A percentile compares a stretch with the other conserved stretches of the same genome.
phyloP scores from a whole-genome alignment of 2,329 filamentous ascomycete species.

The Trichoderma hamatum region DNA sequence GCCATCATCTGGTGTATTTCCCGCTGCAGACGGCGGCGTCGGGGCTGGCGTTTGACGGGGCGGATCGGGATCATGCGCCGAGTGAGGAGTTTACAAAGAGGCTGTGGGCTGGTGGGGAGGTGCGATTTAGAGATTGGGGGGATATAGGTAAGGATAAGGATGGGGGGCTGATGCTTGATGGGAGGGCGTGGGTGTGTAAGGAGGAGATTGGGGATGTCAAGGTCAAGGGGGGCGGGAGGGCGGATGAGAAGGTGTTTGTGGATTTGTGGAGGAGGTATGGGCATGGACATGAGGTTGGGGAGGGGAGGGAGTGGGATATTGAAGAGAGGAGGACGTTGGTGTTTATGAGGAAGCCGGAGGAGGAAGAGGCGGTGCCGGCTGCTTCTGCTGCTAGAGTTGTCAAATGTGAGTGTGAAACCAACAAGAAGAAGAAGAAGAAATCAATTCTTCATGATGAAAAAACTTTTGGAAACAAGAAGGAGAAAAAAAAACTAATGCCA shows the following conservation, averaged over 20 bases:
- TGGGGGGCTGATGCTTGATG: constrained; percentile 44
- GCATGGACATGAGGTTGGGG: constrained; percentile 32
- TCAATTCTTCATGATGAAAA: too few relatives aligned
- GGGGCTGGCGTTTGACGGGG: constrained; percentile 76
- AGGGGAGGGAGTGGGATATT: constrained; percentile 39
- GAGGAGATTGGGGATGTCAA: constrained; percentile 50
- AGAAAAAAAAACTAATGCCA: background rate
- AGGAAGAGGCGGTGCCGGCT: constrained; percentile 5
- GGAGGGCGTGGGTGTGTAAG: constrained; percentile 46
- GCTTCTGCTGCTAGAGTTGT: constrained; percentile 31
- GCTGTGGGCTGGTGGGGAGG: constrained; percentile 84
- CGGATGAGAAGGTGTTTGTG: constrained; percentile 57
- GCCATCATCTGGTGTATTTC: constrained; percentile 87
- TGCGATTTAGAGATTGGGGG: constrained; percentile 52
- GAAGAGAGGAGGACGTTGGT: constrained; percentile 55
- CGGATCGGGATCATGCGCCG: constrained; percentile 77
- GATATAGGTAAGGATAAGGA: background rate
- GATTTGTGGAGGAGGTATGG: constrained; percentile 54
- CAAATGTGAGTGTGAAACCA: constrained; percentile 34
- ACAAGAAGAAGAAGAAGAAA: background rate
- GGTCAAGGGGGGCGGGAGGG: constrained; percentile 38
- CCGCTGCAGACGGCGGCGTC: constrained; percentile 67
- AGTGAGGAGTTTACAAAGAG: constrained; percentile 72
- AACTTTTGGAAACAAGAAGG: too few relatives aligned
- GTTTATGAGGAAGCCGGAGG: constrained; percentile 50